Conservation (phyloP, 768 basidiomycete species). For the Tylopilus subfusipes region DNA sequence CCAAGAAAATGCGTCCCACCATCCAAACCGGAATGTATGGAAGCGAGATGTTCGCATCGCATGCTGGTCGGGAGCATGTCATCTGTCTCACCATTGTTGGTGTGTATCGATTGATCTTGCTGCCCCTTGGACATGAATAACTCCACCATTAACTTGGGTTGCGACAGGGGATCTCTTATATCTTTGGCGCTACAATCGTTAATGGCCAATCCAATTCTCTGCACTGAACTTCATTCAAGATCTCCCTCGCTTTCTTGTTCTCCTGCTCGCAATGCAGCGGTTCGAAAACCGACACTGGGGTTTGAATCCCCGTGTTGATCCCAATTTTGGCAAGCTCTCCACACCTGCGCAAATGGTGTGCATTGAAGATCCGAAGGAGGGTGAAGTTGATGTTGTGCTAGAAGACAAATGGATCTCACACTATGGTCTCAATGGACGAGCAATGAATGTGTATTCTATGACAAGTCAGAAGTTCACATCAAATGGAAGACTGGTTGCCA, state of each 20-base stretch:
- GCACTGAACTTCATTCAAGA: not conserved
- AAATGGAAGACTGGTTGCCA: not conserved
- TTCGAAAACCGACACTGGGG: not conserved
- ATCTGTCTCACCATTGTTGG: not conserved
- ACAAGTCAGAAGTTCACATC: not conserved
- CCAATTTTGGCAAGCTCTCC: not conserved
- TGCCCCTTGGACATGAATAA: not conserved
- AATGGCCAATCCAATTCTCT: not conserved
- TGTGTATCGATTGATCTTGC: not conserved
- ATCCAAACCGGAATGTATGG: not conserved
- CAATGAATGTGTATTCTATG: not conserved
- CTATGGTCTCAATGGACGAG: not conserved
- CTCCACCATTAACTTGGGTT: not conserved
- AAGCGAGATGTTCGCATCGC: slow-evolving; percentile 2
- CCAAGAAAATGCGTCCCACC: not conserved
- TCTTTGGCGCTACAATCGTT: slow-evolving; percentile 7
- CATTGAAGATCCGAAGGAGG: not conserved
- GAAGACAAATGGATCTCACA: not conserved
- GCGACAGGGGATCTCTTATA: not conserved
- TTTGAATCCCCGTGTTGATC: not conserved
- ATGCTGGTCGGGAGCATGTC: slow-evolving; percentile 3
- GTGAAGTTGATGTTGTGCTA: not conserved
- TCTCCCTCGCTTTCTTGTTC: not conserved
- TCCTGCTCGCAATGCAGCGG: not conserved
- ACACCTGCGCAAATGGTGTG: no score